A percentile compares a stretch with the other conserved stretches of the same genome.
These are phyloP conservation scores for Ceratobasidium sp. DNA, from an alignment of 1,284 basidiomycete species.

Conservation along the genomic window DNA sequence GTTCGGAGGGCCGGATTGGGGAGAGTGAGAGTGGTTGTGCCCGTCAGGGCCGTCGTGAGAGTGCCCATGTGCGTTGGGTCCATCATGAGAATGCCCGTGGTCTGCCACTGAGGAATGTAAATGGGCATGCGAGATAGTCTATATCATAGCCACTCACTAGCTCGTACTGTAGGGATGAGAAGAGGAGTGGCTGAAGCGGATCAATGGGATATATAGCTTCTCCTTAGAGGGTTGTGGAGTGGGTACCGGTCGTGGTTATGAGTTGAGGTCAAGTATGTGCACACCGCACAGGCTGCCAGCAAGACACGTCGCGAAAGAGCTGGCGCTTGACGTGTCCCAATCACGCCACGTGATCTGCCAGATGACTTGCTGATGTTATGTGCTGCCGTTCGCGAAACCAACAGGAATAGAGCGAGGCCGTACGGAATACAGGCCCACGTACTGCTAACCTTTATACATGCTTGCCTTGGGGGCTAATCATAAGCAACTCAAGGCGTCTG, in stretches of 20 bases:
- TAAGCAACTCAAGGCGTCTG: too few species aligned
- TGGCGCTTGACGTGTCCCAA: slow-evolving; percentile 44
- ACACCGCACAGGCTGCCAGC: slow-evolving; percentile 32
- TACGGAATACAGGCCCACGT: not conserved
- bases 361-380: slow-evolving; percentile 11
- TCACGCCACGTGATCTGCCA: slow-evolving; percentile 17
- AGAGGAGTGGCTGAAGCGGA: not conserved
- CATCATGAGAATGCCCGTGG: slow-evolving; percentile 47
- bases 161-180: not conserved
- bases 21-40: slow-evolving; percentile 46
- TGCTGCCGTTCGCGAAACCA: not conserved
- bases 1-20: slow-evolving; percentile 51
- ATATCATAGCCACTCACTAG: slow-evolving; percentile 10
- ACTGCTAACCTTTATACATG: too few species aligned
- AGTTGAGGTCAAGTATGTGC: not conserved
- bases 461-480: too few species aligned
- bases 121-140: not conserved
- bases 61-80: slow-evolving; percentile 45
- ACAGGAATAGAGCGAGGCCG: too few species aligned
- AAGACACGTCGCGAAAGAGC: slow-evolving; percentile 40
- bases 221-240: not conserved
- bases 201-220: not conserved
- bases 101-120: slow-evolving; percentile 32
- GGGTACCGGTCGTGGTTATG: not conserved
- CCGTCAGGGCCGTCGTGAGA: slow-evolving; percentile 44